phyloP scores from a whole-genome alignment of 768 basidiomycete genomes.

The Collybia sordida region DNA sequence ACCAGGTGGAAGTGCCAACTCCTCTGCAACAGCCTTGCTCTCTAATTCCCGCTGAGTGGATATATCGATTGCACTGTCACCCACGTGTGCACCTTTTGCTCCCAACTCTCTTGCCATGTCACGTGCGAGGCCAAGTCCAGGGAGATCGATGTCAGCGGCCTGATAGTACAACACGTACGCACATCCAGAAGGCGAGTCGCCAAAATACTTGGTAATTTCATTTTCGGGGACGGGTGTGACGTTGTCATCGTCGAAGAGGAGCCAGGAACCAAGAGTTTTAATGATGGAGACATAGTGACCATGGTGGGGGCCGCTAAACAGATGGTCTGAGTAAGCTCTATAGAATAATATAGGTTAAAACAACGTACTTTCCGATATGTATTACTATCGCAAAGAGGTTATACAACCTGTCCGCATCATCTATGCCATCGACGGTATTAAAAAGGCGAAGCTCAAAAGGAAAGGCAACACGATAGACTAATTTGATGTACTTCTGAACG shows the following conservation, averaged over 20 bases:
- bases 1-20: background rate
- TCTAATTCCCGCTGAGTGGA: background rate
- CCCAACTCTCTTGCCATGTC: too few relatives aligned
- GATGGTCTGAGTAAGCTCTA: constrained; percentile 4
- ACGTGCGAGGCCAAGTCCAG: constrained; percentile 58
- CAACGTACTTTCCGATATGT: constrained; percentile 94
- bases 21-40: background rate
- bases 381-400: constrained; percentile 96
- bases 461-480: constrained; percentile 95
- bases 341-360: constrained; percentile 12
- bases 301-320: constrained; percentile 88
- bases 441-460: constrained; percentile 93
- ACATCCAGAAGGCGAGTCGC: constrained; percentile 82
- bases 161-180: constrained; percentile 99
- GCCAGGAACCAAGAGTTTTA: constrained; percentile 82
- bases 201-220: constrained; percentile 93
- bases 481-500: constrained; percentile 86
- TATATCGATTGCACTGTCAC: background rate
- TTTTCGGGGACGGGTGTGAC: constrained; percentile 85
- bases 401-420: constrained; percentile 90
- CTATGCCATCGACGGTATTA: constrained; percentile 93
- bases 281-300: constrained; percentile 98
- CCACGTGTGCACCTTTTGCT: too few relatives aligned
- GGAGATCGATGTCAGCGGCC: constrained; percentile 80
- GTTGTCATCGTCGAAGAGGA: constrained; percentile 94